These are phyloP conservation scores for Suhomyces yuchorum DNA, from an alignment of 1,139 yeast genomes.

Conservation along the genomic window DNA sequence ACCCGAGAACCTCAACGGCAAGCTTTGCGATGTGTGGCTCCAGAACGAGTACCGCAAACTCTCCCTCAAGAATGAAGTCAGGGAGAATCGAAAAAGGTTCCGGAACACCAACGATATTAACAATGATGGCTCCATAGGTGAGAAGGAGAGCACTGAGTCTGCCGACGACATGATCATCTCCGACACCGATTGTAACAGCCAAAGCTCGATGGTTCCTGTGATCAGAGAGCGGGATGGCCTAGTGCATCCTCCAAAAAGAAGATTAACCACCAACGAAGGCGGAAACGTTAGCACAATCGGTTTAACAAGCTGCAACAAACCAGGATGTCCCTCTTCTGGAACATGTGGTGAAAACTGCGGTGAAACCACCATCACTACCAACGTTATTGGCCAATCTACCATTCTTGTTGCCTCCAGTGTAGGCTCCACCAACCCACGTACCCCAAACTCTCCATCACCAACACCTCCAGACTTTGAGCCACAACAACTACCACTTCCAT, in stretches of 20 bases:
- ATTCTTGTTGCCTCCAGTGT: neutral
- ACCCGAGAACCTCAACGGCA: conserved; percentile 35
- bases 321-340: conserved; percentile 2
- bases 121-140: conserved; percentile 10
- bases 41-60: conserved; percentile 36
- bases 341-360: conserved; percentile 5
- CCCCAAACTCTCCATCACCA: conserved; percentile 39
- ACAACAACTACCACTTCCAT: conserved; percentile 59
- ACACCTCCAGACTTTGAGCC: conserved; percentile 45
- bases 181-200: conserved; percentile 37
- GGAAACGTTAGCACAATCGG: conserved; percentile 6
- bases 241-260: conserved; percentile 45
- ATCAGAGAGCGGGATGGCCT: conserved; percentile 23
- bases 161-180: conserved; percentile 43
- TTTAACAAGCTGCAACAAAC: conserved; percentile 3
- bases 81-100: conserved; percentile 19
- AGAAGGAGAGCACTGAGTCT: conserved; percentile 25
- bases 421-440: conserved; percentile 27
- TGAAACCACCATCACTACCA: conserved; percentile 7
- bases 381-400: neutral
- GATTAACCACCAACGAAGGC: conserved; percentile 27
- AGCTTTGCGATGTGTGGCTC: conserved; percentile 38
- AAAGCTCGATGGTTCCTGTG: conserved; percentile 20
- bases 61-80: conserved; percentile 19
- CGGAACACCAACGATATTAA: conserved; percentile 18